Conservation (phyloP, 169 alveolate species). For the Babesia ovata region DNA sequence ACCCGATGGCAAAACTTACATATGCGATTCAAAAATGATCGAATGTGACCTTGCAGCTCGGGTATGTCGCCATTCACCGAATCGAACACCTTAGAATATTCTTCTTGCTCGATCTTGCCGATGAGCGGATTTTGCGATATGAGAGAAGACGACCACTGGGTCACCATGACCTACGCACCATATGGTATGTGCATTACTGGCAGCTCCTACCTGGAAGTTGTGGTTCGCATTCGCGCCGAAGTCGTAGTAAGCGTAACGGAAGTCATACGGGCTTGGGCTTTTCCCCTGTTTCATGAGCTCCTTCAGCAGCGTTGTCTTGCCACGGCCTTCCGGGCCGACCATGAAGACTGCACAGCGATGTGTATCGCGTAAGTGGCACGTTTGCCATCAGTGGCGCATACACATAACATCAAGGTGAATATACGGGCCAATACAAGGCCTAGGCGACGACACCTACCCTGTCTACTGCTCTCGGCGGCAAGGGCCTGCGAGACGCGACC, state of each 20-base stretch:
- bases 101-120: not conserved
- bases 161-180: conserved; percentile 22
- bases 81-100: conserved; percentile 10
- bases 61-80: conserved; percentile 10
- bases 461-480: conserved; percentile 5
- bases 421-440: not conserved
- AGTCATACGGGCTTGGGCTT: not conserved
- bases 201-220: conserved; percentile 47
- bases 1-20: not conserved
- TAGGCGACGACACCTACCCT: conserved; percentile 9
- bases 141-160: conserved; percentile 27
- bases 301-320: conserved; percentile 53
- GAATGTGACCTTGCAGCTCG: conserved; percentile 9
- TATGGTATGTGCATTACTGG: not conserved
- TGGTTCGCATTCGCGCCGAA: conserved; percentile 22
- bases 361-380: not conserved
- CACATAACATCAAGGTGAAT: not conserved
- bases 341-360: conserved; percentile 34
- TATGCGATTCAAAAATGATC: conserved; percentile 11
- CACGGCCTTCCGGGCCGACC: conserved; percentile 70
- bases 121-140: conserved; percentile 26
- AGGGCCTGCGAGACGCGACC: conserved; percentile 11
- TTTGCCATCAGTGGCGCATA: not conserved
- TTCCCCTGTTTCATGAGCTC: conserved; percentile 10
- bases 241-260: conserved; percentile 35